Conservation (phyloP, 2,329 filamentous ascomycete species). For the Ambrosiella cleistominuta region DNA sequence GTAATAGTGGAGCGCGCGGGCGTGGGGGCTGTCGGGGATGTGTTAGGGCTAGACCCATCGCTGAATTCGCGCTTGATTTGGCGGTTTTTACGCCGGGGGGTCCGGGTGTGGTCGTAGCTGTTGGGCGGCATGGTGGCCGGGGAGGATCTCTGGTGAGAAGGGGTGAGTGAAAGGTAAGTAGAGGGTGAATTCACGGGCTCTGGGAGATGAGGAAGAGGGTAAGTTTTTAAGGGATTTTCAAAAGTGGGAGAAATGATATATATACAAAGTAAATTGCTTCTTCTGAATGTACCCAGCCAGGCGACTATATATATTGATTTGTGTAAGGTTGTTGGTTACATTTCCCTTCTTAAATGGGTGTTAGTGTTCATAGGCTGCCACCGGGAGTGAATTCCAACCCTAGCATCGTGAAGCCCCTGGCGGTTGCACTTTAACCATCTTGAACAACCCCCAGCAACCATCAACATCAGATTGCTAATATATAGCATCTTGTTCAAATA, state of each 20-base stretch:
- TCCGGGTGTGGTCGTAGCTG: neutral
- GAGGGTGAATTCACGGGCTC: neutral
- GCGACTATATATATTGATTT: neutral
- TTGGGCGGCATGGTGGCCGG: neutral
- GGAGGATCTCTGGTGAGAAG: neutral
- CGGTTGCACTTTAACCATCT: neutral
- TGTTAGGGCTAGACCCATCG: neutral
- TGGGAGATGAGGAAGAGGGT: no score
- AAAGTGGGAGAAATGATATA: no score
- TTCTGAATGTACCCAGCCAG: no score
- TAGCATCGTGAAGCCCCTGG: neutral
- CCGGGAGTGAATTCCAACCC: neutral
- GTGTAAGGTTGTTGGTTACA: neutral
- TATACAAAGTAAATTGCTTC: no score
- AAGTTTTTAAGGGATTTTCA: no score
- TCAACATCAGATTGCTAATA: no score
- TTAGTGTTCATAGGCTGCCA: neutral
- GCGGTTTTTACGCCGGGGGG: neutral
- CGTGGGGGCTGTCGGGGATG: neutral
- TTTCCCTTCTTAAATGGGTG: neutral
- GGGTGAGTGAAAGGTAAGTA: neutral
- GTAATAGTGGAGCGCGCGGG: conserved; percentile 1
- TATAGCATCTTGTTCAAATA: no score
- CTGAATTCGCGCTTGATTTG: neutral
- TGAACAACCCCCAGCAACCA: neutral